These are phyloP conservation scores for Glycyrrhiza uralensis DNA, from an alignment of 306 rosid genomes.

Conservation along the genomic window DNA sequence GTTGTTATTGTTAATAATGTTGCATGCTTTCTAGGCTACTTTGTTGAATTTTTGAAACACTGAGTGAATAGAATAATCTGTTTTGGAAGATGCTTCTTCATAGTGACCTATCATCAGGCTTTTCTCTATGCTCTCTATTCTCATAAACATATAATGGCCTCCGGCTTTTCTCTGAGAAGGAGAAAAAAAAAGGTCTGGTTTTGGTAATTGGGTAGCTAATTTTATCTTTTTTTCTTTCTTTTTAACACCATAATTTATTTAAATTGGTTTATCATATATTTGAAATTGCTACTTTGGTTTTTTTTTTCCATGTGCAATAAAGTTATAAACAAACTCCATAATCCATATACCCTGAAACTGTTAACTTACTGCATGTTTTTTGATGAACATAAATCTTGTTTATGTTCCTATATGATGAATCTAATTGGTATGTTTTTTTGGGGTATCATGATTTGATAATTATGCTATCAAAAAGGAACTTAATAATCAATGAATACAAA, in stretches of 20 bases:
- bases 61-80: constrained; percentile 45
- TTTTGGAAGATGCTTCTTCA: constrained; percentile 61
- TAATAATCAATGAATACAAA: constrained; percentile 19
- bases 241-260: not conserved
- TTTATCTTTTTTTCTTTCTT: not conserved
- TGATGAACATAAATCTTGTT: not conserved
- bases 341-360: not conserved
- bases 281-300: not conserved
- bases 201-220: not conserved
- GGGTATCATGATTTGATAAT: constrained; percentile 12
- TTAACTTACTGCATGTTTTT: constrained; percentile 25
- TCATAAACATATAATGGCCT: constrained; percentile 40
- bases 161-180: constrained; percentile 13
- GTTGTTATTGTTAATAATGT: no score
- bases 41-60: constrained; percentile 43
- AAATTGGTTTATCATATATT: not conserved
- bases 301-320: not conserved
- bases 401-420: constrained; percentile 25
- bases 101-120: constrained; percentile 37
- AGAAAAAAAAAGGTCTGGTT: not conserved
- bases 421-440: not conserved
- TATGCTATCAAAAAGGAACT: constrained; percentile 23
- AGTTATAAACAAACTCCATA: no score
- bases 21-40: constrained; percentile 47
- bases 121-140: constrained; percentile 33